Evolutionary conservation across 2,329 filamentous ascomycete genomes (phyloP), one percentile per base, ranked within the genome.

Genomic region (Colletotrichum liriopes): DNA sequence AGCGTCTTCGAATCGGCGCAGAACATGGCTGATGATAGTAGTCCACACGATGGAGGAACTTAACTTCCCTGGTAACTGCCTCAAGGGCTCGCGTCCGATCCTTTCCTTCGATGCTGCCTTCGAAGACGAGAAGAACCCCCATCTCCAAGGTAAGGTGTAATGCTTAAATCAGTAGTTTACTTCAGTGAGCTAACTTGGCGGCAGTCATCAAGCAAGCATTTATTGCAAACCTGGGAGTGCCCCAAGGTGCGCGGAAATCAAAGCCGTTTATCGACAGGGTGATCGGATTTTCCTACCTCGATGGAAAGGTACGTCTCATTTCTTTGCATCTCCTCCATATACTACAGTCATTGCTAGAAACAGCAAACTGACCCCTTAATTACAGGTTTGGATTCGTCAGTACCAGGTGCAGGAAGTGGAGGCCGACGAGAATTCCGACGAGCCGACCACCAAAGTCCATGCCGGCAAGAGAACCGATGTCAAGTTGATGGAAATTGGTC

Each of bases 221-320:
- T 99, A 93, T 93, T 26, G n/a, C 32, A 35, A 49, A 49, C 14
- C 98, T 99, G 80, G 95, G 95, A 72, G 96, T 99, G 0, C 96
- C 96, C 2, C 93, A 95, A 78, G 93, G 92, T 29, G 93, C 95
- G 32, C 89, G 94, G 77, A 97, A 97, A 78, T 93, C 94, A 72
- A 99, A 99, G 85, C 96, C 96, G 4, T 99, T 99, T 78, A 88
- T 98, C 74, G 96, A 99, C 81, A 95, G 96, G 77, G 93, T 99
- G 74, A 95, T 98, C 89, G 92, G 92, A 70, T 97, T 99, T 81
- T 97, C 93, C 71, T 86, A 97, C 41, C 94, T 94, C 4, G 96
- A 98, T 79, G 94, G 94, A 78, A 98, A 97, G 85, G 94, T 99
- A 52, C 29, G 26, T 78, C 99, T 96, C 95, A 91, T 98, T 43